Base-by-base conservation (phyloP, 768 basidiomycete genomes). In the Leccinum broughii region DNA sequence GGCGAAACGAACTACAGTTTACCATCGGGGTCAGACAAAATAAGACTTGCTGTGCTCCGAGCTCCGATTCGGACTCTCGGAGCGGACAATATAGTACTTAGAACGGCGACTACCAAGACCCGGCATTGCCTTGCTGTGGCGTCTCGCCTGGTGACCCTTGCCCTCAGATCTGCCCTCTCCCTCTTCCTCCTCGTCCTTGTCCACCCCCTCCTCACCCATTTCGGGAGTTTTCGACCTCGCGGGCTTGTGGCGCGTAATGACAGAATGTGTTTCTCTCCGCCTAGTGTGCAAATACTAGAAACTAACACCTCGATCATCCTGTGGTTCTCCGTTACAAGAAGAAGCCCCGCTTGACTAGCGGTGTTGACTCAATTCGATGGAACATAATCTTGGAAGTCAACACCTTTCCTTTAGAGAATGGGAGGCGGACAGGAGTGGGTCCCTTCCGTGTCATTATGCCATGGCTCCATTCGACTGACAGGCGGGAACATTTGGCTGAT, bases 341-440 rank as follows among this genome's bases (percentile, higher is more conserved):
- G 30, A 52, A 34, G n/a, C 51, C n/a, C 13, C 13, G 32, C n/a
- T n/a, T 13, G 54, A 46, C 39, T 54, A 34, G 32, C 3, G 2
- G 34, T 46, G 51, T 1, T 34, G 1, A 7, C 28, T 44, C 26
- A 62, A 5, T 49, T 20, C 24, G 44, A 66, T 48, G 54, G 26
- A 32, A 14, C 41, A 51, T 7, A 64, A 30, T 37, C 11, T 51
- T 13, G 7, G 56, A 11, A 64, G 52, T 37, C 9, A 67, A 30
- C 3, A 30, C 35, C 7, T 28, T 28, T n/a, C 22, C 24, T 64
- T 62, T 58, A 67, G 44, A 67, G 37, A 37, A 34, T 20, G 48
- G 24, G 7, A 54, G 28, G 11, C 6, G 1, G n/a, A 22, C 41
- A 20, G 41, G 48, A n/a, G 13, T 55, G 50, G 22, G 60, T 20